A percentile compares a stretch with the other conserved stretches of the same genome.
phyloP scores from a whole-genome alignment of 148 eudicot genomes.

The Rheum nobile region DNA sequence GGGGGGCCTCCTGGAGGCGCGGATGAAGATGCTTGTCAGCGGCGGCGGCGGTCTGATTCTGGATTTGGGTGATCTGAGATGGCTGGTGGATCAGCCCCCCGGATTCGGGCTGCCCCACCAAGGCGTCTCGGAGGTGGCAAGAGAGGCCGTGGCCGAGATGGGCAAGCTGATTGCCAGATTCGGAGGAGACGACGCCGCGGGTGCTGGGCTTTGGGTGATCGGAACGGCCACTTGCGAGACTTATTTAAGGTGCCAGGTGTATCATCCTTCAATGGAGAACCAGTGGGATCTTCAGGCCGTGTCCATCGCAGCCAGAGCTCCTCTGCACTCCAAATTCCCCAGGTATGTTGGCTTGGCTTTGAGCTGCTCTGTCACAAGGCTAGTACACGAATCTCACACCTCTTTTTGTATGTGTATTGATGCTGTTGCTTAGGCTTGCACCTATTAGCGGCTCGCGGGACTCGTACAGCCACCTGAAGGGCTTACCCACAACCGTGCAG shows the following conservation, averaged over 20 bases:
- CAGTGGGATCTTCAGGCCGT: slow-evolving; percentile 96
- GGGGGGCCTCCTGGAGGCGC: slow-evolving; percentile 32
- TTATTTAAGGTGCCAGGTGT: slow-evolving; percentile 81
- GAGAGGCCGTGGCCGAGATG: slow-evolving; percentile 24
- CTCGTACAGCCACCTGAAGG: slow-evolving; percentile 40
- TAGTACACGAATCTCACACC: neutral
- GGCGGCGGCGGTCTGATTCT: slow-evolving; percentile 35
- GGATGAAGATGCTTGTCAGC: slow-evolving; percentile 20
- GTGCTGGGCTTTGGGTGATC: slow-evolving; percentile 52
- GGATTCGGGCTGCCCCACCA: neutral
- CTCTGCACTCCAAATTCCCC: slow-evolving; percentile 48
- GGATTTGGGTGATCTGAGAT: slow-evolving; percentile 52
- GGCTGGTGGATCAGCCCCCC: slow-evolving; percentile 36
- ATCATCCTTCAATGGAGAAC: slow-evolving; percentile 70
- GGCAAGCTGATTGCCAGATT: slow-evolving; percentile 30
- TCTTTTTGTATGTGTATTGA: neutral
- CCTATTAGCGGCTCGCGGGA: slow-evolving; percentile 39
- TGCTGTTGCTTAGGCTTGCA: slow-evolving; percentile 32
- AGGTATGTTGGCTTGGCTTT: too few species aligned
- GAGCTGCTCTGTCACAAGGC: too few species aligned
- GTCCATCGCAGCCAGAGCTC: slow-evolving; percentile 60
- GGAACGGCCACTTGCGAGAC: slow-evolving; percentile 98
- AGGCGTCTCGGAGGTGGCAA: slow-evolving; percentile 23
- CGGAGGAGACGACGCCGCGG: slow-evolving; percentile 13
- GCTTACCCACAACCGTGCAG: slow-evolving; percentile 21